phyloP scores from a whole-genome alignment of 2,329 filamentous ascomycete species.

The Lasiodiplodia sp. region DNA sequence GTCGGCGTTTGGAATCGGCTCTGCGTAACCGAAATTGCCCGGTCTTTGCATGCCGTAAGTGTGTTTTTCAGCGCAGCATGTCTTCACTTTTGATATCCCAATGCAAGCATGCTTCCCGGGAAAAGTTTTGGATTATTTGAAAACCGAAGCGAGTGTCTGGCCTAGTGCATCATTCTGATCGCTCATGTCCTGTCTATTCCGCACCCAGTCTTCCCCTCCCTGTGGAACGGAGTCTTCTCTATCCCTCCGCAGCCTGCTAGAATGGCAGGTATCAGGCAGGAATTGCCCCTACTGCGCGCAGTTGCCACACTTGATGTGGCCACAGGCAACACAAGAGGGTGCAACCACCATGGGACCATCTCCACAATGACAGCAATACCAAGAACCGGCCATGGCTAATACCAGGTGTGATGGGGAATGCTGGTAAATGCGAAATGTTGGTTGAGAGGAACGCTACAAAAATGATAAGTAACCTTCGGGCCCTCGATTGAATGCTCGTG shows the following conservation, averaged over 20 bases:
- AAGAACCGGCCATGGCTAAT: constrained; percentile 5
- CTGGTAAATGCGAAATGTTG: background rate
- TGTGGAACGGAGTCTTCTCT: background rate
- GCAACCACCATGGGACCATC: constrained; percentile 24
- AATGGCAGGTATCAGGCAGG: no score
- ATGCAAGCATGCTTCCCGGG: background rate
- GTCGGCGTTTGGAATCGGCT: constrained; percentile 15
- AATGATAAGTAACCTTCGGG: background rate
- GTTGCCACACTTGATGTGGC: constrained; percentile 2
- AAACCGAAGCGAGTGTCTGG: constrained; percentile 5
- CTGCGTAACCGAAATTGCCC: background rate
- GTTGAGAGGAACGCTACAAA: background rate
- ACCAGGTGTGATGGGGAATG: no score
- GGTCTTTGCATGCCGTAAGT: constrained; percentile 11
- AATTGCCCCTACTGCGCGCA: background rate
- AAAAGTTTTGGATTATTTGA: background rate
- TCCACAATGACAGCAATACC: constrained; percentile 12
- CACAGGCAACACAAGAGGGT: constrained; percentile 10
- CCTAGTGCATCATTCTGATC: background rate
- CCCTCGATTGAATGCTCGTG: background rate
- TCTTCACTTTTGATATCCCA: background rate
- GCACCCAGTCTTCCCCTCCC: background rate
- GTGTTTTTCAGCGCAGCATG: background rate
- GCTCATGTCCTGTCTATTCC: background rate
- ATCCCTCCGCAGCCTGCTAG: no score